Evolutionary conservation across 139 green algal species (phyloP).

Genomic region (Pleodorina starrii): DNA sequence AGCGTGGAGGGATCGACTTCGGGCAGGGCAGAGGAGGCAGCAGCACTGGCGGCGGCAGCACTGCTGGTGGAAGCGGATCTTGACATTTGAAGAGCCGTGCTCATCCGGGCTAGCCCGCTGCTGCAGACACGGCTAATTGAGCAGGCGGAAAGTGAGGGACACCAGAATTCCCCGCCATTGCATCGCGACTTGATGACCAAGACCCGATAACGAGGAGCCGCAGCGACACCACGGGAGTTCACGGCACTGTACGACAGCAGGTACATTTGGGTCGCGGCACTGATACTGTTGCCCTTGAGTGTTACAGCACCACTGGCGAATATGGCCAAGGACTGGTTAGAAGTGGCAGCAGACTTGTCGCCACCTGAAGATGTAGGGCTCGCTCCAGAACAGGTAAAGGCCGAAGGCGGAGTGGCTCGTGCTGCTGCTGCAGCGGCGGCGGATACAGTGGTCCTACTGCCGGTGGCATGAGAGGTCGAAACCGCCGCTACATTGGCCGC

Average conservation of each 20-base stretch:
- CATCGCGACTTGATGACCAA: constrained; percentile 33
- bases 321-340: too few relatives aligned
- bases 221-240: neutral
- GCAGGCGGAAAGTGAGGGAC: neutral
- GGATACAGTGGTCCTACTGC: neutral
- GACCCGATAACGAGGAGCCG: constrained; percentile 16
- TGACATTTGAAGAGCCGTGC: neutral
- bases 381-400: constrained; percentile 20
- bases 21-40: neutral
- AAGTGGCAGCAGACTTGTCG: too few relatives aligned
- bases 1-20: neutral
- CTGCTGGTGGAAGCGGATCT: neutral
- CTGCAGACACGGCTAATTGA: constrained; percentile 15
- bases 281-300: neutral
- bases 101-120: neutral
- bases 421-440: neutral
- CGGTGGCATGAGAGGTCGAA: neutral
- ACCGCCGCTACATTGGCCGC: neutral
- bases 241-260: constrained; percentile 44
- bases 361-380: too few relatives aligned
- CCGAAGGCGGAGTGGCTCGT: neutral
- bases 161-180: constrained; percentile 38
- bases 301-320: neutral
- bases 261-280: neutral
- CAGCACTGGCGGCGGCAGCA: neutral